phyloP scores from a whole-genome alignment of 2,329 filamentous ascomycete species.

The Chaetomium olivaceum region DNA sequence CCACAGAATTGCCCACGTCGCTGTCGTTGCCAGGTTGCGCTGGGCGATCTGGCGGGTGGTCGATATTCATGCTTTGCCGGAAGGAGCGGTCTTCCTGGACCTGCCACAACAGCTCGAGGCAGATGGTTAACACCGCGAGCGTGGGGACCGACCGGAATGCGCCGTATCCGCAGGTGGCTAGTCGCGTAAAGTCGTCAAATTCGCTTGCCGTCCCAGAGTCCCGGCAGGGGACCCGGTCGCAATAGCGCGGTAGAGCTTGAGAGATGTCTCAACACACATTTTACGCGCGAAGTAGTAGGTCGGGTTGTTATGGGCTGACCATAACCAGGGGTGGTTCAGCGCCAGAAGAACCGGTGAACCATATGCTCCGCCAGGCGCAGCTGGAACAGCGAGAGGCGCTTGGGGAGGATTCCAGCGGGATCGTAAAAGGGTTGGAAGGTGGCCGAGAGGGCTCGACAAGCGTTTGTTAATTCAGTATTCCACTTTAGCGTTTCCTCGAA shows the following conservation, averaged over 20 bases:
- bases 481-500: slow-evolving; percentile 52
- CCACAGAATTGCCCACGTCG: slow-evolving; percentile 23
- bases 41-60: slow-evolving; percentile 30
- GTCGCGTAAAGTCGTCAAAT: slow-evolving; percentile 41
- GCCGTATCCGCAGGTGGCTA: slow-evolving; percentile 45
- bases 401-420: slow-evolving; percentile 33
- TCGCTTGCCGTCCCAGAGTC: slow-evolving; percentile 24
- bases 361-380: slow-evolving; percentile 46
- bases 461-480: slow-evolving; percentile 47
- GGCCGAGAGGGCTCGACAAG: slow-evolving; percentile 40
- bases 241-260: slow-evolving; percentile 37
- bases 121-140: slow-evolving; percentile 46
- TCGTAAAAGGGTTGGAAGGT: slow-evolving; percentile 37
- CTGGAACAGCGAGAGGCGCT: slow-evolving; percentile 42
- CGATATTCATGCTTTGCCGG: slow-evolving; percentile 30
- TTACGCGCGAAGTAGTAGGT: slow-evolving; percentile 56
- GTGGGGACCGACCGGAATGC: slow-evolving; percentile 46
- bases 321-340: slow-evolving; percentile 55
- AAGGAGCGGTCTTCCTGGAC: slow-evolving; percentile 44
- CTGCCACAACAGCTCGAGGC: slow-evolving; percentile 49
- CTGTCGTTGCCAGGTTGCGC: slow-evolving; percentile 33
- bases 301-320: slow-evolving; percentile 47
- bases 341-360: slow-evolving; percentile 51
- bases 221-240: slow-evolving; percentile 26
- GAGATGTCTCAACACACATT: slow-evolving; percentile 46